phyloP scores from a whole-genome alignment of 192 early-diverging fungal genomes.

The Diversispora eburnea region DNA sequence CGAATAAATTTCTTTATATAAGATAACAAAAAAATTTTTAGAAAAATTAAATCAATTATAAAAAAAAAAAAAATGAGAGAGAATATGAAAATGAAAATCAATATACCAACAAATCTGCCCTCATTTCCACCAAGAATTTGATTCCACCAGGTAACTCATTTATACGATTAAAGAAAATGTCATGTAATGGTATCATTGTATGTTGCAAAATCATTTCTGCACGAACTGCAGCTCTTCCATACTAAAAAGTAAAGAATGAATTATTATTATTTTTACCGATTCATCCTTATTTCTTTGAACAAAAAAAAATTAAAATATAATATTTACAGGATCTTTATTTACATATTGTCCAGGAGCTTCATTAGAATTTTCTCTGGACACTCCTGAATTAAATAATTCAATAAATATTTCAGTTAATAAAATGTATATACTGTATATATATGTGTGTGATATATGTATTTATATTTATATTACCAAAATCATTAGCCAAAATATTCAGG shows the following conservation, averaged over 20 bases:
- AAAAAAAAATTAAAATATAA: background rate
- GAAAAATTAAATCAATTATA: background rate
- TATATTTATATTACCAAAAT: conserved; percentile 37
- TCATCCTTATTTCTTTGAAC: background rate
- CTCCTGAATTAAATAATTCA: conserved; percentile 27
- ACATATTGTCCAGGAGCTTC: conserved; percentile 37
- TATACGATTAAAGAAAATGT: conserved; percentile 73
- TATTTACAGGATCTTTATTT: conserved; percentile 30
- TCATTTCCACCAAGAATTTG: conserved; percentile 75
- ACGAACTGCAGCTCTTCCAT: conserved; percentile 31
- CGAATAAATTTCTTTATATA: conserved; percentile 24
- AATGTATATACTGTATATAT: background rate
- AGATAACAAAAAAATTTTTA: background rate
- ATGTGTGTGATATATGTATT: too few relatives aligned
- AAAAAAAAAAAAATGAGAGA: background rate
- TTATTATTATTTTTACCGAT: background rate
- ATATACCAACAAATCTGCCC: conserved; percentile 68
- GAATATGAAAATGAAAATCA: conserved; percentile 19
- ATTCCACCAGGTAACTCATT: conserved; percentile 75
- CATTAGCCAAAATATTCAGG: conserved; percentile 44
- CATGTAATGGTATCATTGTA: conserved; percentile 63
- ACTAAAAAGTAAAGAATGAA: background rate
- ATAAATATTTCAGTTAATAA: background rate
- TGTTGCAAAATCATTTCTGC: conserved; percentile 62
- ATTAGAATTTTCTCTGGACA: conserved; percentile 36